Evolutionary conservation across 768 basidiomycete species (phyloP).

Genomic region (Macrolepiota fuliginosa): DNA sequence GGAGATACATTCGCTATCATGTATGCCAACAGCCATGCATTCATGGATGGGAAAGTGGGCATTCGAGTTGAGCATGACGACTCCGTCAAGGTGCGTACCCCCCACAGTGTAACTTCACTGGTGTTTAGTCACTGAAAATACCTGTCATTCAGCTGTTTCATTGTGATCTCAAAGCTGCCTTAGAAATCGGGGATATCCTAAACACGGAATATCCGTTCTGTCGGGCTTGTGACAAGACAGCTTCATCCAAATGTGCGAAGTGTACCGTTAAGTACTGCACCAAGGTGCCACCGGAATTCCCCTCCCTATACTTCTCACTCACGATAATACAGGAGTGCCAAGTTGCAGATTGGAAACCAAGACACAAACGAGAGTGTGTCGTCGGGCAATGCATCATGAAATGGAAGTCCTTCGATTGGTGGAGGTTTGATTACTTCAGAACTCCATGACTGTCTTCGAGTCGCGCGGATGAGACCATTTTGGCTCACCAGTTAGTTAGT

Average conservation of each 20-base stretch:
- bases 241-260: background rate
- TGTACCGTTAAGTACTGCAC: conserved; percentile 10
- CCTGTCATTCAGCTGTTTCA: background rate
- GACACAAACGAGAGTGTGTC: conserved; percentile 8
- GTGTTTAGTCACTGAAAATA: background rate
- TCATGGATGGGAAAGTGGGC: conserved; percentile 17
- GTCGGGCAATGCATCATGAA: background rate
- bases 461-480: background rate
- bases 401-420: conserved; percentile 8
- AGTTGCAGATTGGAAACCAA: conserved; percentile 8
- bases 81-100: background rate
- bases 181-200: background rate
- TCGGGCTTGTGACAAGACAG: conserved; percentile 6
- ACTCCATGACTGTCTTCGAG: background rate
- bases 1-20: conserved; percentile 18
- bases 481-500: background rate
- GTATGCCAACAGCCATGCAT: conserved; percentile 17
- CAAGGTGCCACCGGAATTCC: background rate
- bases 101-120: background rate
- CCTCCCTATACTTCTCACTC: background rate
- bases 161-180: background rate
- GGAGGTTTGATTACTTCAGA: conserved; percentile 1
- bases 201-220: background rate
- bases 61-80: conserved; percentile 12
- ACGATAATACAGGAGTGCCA: background rate